Base-by-base conservation (phyloP, 2,329 filamentous ascomycete genomes). In the Pezizomycotina sp. region DNA sequence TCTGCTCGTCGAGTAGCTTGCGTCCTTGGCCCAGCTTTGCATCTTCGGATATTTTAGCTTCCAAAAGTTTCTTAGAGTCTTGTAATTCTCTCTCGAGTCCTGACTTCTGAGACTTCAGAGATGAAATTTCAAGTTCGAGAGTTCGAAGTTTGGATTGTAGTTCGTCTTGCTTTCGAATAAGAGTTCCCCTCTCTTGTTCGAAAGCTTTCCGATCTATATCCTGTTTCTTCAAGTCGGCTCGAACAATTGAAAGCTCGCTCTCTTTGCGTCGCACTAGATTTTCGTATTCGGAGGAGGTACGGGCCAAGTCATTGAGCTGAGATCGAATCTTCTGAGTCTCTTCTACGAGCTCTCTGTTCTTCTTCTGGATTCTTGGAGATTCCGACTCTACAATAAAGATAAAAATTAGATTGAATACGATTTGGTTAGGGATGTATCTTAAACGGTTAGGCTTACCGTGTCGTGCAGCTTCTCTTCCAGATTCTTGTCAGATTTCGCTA, bases 221-320 rank as follows among this genome's bases (percentile, higher is more conserved):
- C 48, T 77, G 76, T 46, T 77, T 81, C 55, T 77, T 79, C 46
- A 84, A 71, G 55, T 98, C 89, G 7, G 74, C 73, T 49, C 83
- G 81, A 21, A 95, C 66, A 28, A 95, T 67, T 1, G 77, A 69
- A 13, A 98, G 63, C 53, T 98, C 91, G 55, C 84, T 92, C 54
- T 98, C 89, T 56, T 95, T 98, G 41, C 79, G 76, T 15, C 83
- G 71, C 15, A 98, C 77, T 27, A 95, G 69, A 50, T 95, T 86
- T 57, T 98, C 89, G 48, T 92, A 95, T 53, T 84, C 82, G 0
- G 83, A 91, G 1, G 86, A 92, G 0, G 86, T 93, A 31, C 81
- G 74, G 0, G 89, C 89, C 12, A 98, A 63, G 48, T 92, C 75
- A 0, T 78, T 69, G 34, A 98, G 73, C 51, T 93, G 83, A 50